A percentile compares a stretch with the other conserved stretches of the same genome.
Conservation (phyloP, 805 yeast genomes). For the Monosporozyma aerobia region DNA sequence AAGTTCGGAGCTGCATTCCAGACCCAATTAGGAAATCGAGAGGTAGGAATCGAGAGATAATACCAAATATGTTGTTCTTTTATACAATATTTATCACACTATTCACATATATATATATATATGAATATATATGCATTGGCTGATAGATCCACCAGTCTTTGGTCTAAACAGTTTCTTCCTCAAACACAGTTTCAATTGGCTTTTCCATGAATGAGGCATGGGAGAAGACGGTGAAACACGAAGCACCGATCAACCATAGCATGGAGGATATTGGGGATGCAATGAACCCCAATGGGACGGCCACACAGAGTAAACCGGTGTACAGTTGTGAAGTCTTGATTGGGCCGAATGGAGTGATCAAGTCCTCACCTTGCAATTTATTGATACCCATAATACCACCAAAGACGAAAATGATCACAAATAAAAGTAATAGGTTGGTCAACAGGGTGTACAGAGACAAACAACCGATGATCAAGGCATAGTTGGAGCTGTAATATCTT, state of each 20-base stretch:
- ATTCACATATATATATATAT: neutral
- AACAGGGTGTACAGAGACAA: slow-evolving; percentile 78
- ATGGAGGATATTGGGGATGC: slow-evolving; percentile 86
- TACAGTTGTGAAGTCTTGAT: slow-evolving; percentile 74
- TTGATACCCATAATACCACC: slow-evolving; percentile 74
- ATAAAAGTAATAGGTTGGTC: slow-evolving; percentile 74
- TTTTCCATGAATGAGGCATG: slow-evolving; percentile 92
- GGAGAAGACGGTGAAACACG: slow-evolving; percentile 64
- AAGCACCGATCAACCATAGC: slow-evolving; percentile 87
- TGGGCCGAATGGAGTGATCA: slow-evolving; percentile 63
- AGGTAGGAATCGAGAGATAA: neutral
- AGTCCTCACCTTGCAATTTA: slow-evolving; percentile 72
- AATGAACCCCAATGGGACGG: slow-evolving; percentile 72
- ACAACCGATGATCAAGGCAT: slow-evolving; percentile 59
- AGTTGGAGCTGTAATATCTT: slow-evolving; percentile 81
- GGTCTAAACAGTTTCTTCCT: slow-evolving; percentile 47
- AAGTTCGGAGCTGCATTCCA: neutral
- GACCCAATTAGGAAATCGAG: neutral
- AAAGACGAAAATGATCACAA: slow-evolving; percentile 66
- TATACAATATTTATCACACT: neutral
- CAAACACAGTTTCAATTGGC: slow-evolving; percentile 90
- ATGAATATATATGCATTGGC: neutral
- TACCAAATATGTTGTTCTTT: neutral
- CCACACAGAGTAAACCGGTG: slow-evolving; percentile 67
- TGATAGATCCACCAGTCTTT: neutral